A percentile compares a stretch with the other conserved stretches of the same genome.
Evolutionary conservation across 2,329 filamentous ascomycete species (phyloP).

Genomic region (Aureobasidium namibiae): DNA sequence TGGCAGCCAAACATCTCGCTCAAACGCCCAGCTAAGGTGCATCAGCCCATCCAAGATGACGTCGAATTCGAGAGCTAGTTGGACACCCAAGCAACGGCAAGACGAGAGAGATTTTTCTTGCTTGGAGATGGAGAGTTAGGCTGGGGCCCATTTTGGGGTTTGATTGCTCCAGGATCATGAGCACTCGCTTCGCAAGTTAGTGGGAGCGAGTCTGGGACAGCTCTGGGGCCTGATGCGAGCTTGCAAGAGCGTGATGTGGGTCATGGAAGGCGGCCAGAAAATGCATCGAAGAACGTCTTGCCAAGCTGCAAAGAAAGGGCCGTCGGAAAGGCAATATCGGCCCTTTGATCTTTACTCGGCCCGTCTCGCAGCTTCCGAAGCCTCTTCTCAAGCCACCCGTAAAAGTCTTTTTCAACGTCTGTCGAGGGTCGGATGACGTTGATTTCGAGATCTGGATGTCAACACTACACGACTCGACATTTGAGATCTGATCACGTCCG

Average conservation of each 20-base stretch:
- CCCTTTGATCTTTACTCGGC: slow-evolving; percentile 11
- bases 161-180: slow-evolving; percentile 10
- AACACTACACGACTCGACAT: not conserved
- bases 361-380: slow-evolving; percentile 1
- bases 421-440: not conserved
- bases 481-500: not conserved
- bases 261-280: slow-evolving; percentile 9
- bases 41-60: slow-evolving; percentile 2
- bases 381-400: slow-evolving; percentile 7
- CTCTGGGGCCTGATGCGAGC: slow-evolving; percentile 1
- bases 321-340: not conserved
- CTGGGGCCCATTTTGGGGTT: slow-evolving; percentile 10
- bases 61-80: not conserved
- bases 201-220: slow-evolving; percentile 6
- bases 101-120: slow-evolving; percentile 4
- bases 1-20: not conserved
- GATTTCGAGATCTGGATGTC: not conserved
- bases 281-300: slow-evolving; percentile 2
- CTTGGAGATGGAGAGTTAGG: slow-evolving; percentile 5
- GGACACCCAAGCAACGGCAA: not conserved
- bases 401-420: slow-evolving; percentile 11
- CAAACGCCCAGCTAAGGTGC: not conserved
- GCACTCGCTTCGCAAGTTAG: not conserved
- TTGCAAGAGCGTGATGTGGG: slow-evolving; percentile 1
- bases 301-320: slow-evolving; percentile 1